These are phyloP conservation scores for Xylariaceae sp. DNA, from an alignment of 2,329 filamentous ascomycete species.

Conservation along the genomic window DNA sequence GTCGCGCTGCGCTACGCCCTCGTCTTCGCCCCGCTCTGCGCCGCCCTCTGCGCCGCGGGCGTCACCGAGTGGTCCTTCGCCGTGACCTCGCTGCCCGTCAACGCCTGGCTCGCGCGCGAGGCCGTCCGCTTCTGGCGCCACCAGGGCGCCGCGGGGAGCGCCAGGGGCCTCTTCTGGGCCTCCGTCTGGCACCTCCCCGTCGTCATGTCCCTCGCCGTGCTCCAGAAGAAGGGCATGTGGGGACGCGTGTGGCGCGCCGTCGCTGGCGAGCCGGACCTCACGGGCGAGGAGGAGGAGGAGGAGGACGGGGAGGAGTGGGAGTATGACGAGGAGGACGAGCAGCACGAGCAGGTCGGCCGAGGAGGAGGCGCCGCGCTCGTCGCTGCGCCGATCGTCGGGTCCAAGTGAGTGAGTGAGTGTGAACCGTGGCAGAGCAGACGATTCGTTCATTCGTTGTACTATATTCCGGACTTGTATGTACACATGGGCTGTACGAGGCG, in stretches of 20 bases:
- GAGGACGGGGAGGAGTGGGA: too few species aligned
- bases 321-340: too few species aligned
- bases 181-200: slow-evolving; percentile 94
- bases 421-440: too few species aligned
- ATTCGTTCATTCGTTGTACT: too few species aligned
- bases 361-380: too few species aligned
- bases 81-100: slow-evolving; percentile 70
- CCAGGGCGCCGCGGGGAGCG: slow-evolving; percentile 71
- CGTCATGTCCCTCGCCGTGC: slow-evolving; percentile 80
- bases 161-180: slow-evolving; percentile 87
- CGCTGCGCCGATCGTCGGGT: too few species aligned
- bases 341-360: too few species aligned
- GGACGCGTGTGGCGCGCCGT: slow-evolving; percentile 67
- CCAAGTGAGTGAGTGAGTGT: too few species aligned
- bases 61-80: slow-evolving; percentile 85
- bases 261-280: slow-evolving; percentile 49
- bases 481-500: too few species aligned
- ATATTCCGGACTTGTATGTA: too few species aligned
- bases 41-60: slow-evolving; percentile 67
- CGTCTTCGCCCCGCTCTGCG: slow-evolving; percentile 77
- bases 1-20: slow-evolving; percentile 85
- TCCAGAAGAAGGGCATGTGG: slow-evolving; percentile 92
- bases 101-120: slow-evolving; percentile 76
- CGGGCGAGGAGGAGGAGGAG: slow-evolving; percentile 51
- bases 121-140: slow-evolving; percentile 74